Base-by-base conservation (phyloP, 2,329 filamentous ascomycete genomes). In the Alternaria sp. region DNA sequence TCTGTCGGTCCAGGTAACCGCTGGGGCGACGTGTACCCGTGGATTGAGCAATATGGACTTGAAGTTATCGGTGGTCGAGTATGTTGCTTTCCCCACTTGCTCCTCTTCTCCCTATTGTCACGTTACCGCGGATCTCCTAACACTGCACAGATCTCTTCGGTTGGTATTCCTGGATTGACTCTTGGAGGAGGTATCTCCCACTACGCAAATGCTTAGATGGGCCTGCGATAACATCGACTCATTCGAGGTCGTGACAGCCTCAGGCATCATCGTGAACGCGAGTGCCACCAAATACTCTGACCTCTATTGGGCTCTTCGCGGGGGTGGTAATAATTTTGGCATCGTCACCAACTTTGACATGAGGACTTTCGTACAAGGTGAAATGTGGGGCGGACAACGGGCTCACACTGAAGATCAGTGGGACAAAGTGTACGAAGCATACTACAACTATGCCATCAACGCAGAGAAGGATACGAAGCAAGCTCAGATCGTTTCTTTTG, bases 291-390 rank as follows among this genome's bases (percentile, higher is more conserved):
- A 73, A 28, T 77, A 78, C 45, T 51, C 61, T 1, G 79, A 81
- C 46, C 76, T 80, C 14, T 80, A 75, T 65, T 71, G 66, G 61
- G 74, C 73, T 3, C 66, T 79, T 7, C 71, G 76, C n/a, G 77
- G 77, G 7, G 74, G 72, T 17, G 70, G 68, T 5, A 70, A 69
- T 52, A 75, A 75, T 46, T 74, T 74, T 49, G 80, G 73, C 17
- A 69, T 76, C 26, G 66, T 76, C 11, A 75, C 71, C 14, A 63
- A 60, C 23, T 73, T 74, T 61, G 63, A 69, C 34, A 41, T 68
- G 26, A 51, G 61, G 10, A 67, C 68, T 3, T 67, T 64, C 36
- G 56, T 68, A 6, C 69, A 75, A 51, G 68, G 68, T 9, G 56
- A 55, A 5, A 70, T 75, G 60, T 76, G 72, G 72, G 71, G 71